These are phyloP conservation scores for Solanum pinnatisectum DNA, from an alignment of 257 asterid genomes.

Conservation along the genomic window DNA sequence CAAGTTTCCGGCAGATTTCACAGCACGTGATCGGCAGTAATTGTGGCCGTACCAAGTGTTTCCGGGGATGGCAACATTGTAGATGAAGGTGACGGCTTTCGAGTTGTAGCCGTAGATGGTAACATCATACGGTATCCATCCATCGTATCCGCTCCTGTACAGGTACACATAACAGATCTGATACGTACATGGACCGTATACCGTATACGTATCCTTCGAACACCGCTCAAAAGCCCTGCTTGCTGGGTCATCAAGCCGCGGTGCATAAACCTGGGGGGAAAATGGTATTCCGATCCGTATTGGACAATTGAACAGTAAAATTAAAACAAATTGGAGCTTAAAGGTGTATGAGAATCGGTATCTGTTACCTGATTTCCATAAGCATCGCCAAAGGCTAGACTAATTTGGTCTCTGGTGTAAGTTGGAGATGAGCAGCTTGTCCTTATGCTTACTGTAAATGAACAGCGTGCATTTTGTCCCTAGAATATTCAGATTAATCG, in stretches of 20 bases:
- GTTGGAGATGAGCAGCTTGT: slow-evolving; percentile 80
- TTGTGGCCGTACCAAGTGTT: slow-evolving; percentile 71
- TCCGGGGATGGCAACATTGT: slow-evolving; percentile 53
- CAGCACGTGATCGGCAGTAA: slow-evolving; percentile 26
- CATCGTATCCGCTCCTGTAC: slow-evolving; percentile 84
- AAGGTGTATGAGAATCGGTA: background rate
- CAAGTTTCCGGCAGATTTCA: background rate
- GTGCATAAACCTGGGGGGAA: slow-evolving; percentile 63
- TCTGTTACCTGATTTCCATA: slow-evolving; percentile 74
- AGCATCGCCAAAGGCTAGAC: slow-evolving; percentile 93
- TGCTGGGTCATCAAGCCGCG: slow-evolving; percentile 65
- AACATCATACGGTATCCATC: slow-evolving; percentile 81
- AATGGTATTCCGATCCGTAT: background rate
- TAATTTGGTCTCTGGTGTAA: slow-evolving; percentile 66
- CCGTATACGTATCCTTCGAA: slow-evolving; percentile 59
- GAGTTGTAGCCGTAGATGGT: slow-evolving; percentile 49
- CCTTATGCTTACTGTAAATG: slow-evolving; percentile 56
- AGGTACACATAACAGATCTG: slow-evolving; percentile 82
- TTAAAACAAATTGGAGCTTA: background rate
- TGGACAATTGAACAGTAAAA: background rate
- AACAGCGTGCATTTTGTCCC: slow-evolving; percentile 19
- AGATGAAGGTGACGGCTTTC: slow-evolving; percentile 46
- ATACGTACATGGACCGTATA: slow-evolving; percentile 79
- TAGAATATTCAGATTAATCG: background rate
- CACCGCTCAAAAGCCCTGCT: slow-evolving; percentile 70